Percentiles rank a stretch among this genome's conserved stretches.
These are phyloP conservation scores for Pelargonium citronellum DNA, from an alignment of 441 rosid genomes.

Conservation along the genomic window DNA sequence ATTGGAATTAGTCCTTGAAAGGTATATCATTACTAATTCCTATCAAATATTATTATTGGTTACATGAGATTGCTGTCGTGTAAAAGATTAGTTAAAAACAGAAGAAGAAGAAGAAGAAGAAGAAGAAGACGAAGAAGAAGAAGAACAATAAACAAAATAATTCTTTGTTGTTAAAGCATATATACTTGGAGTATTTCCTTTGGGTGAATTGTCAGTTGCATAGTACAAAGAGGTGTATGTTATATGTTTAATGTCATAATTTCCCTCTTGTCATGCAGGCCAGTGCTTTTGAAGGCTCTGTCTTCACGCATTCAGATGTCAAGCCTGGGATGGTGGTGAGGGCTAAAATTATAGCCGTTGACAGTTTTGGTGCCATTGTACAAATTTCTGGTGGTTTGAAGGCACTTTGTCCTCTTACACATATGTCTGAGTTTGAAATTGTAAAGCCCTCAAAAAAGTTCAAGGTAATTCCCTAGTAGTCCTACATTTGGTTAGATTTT, in stretches of 20 bases:
- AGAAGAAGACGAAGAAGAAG: too few relatives aligned
- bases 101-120: too few relatives aligned
- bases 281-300: conserved; percentile 88
- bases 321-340: conserved; percentile 93
- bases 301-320: conserved; percentile 89
- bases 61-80: not conserved
- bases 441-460: conserved; percentile 81
- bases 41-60: not conserved
- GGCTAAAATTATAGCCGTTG: conserved; percentile 72
- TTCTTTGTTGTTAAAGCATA: not conserved
- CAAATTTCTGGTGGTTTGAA: conserved; percentile 95
- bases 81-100: not conserved
- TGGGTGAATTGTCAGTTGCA: not conserved
- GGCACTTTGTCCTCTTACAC: conserved; percentile 93
- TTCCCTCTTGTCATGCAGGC: conserved; percentile 47
- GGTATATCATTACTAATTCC: not conserved
- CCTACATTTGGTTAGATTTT: conserved; percentile 2
- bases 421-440: conserved; percentile 97
- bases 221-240: not conserved
- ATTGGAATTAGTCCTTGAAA: not conserved
- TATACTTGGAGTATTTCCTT: not conserved
- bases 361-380: conserved; percentile 90
- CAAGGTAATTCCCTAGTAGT: conserved; percentile 45
- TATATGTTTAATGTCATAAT: not conserved
- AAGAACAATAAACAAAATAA: too few relatives aligned